Evolutionary conservation across 2,329 filamentous ascomycete genomes (phyloP).

Genomic region (Blastomyces silverae): DNA sequence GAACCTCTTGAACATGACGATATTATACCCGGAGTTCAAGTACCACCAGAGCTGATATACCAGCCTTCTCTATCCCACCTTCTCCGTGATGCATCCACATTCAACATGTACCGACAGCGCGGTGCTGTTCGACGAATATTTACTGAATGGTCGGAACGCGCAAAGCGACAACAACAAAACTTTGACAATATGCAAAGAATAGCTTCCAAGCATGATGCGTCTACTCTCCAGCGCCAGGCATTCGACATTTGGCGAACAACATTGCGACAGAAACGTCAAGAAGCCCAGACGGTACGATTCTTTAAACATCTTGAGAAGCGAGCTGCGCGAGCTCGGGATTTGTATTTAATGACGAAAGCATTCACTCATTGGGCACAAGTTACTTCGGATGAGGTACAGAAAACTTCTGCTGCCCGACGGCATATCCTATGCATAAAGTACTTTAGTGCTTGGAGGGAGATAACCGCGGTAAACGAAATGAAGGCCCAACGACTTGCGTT

Average conservation of each 20-base stretch:
- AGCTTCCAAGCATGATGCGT: constrained; percentile 47
- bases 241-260: constrained; percentile 47
- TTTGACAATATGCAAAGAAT: constrained; percentile 37
- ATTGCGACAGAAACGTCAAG: constrained; percentile 38
- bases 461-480: constrained; percentile 55
- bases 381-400: constrained; percentile 57
- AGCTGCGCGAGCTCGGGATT: constrained; percentile 57
- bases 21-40: constrained; percentile 25
- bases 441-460: constrained; percentile 62
- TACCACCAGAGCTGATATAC: constrained; percentile 40
- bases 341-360: constrained; percentile 58
- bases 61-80: constrained; percentile 47
- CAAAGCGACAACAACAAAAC: constrained; percentile 34
- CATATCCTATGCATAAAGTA: constrained; percentile 64
- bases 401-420: constrained; percentile 60
- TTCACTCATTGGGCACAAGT: constrained; percentile 64
- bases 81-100: constrained; percentile 46
- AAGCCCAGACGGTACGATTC: constrained; percentile 46
- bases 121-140: constrained; percentile 37
- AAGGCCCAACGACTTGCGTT: constrained; percentile 48
- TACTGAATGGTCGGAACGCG: constrained; percentile 44
- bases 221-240: constrained; percentile 47
- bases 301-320: constrained; percentile 53
- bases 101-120: constrained; percentile 40
- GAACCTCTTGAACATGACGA: constrained; percentile 23